Conservation (phyloP, 768 basidiomycete species). For the Agrocybe pediades region DNA sequence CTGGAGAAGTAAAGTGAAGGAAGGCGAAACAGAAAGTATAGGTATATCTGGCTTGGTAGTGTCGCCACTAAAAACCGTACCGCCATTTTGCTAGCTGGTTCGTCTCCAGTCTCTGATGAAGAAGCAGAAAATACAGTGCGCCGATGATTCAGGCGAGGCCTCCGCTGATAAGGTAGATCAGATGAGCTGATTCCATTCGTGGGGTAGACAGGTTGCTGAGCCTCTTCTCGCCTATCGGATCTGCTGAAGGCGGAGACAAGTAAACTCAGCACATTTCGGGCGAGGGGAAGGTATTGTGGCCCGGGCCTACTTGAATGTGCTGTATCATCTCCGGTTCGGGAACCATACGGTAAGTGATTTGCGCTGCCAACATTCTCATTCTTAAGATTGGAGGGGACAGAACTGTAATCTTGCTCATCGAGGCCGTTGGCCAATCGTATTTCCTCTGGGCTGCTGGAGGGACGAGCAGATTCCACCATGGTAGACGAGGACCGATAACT, state of each 20-base stretch:
- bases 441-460: not conserved
- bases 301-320: too few relatives aligned
- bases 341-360: too few relatives aligned
- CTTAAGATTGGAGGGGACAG: not conserved
- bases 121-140: not conserved
- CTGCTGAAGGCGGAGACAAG: too few relatives aligned
- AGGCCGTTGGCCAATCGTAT: not conserved
- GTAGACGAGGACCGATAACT: not conserved
- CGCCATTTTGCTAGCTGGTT: not conserved
- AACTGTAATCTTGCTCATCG: too few relatives aligned
- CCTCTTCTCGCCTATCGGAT: too few relatives aligned
- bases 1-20: slow-evolving; percentile 70
- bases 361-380: too few relatives aligned
- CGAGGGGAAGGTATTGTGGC: too few relatives aligned
- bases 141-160: not conserved
- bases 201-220: too few relatives aligned
- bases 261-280: too few relatives aligned
- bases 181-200: not conserved
- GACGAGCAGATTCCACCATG: not conserved
- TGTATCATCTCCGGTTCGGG: too few relatives aligned
- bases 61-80: slow-evolving; percentile 1
- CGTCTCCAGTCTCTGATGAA: not conserved
- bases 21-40: slow-evolving; percentile 49
- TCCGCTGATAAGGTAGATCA: not conserved
- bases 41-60: slow-evolving; percentile 28